Evolutionary conservation across 768 basidiomycete species (phyloP).

Genomic region (Tulasnella sp.): DNA sequence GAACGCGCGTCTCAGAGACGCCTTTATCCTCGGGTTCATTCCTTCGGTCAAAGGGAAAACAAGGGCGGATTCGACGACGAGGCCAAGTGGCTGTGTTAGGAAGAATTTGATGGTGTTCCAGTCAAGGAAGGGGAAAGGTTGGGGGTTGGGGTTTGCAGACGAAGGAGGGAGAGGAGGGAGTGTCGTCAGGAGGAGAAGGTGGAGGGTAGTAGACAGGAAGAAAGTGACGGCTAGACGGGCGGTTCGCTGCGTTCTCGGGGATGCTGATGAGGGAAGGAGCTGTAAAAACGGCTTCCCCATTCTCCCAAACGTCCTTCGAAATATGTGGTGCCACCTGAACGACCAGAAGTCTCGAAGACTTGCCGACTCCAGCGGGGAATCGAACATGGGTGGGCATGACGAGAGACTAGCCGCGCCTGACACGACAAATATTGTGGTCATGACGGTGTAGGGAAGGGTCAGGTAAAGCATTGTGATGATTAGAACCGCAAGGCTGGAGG

Average conservation of each 20-base stretch:
- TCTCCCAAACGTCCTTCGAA: constrained; percentile 32
- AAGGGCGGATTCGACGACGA: constrained; percentile 29
- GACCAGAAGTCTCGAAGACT: constrained; percentile 37
- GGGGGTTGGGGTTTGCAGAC: constrained; percentile 16
- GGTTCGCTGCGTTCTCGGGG: neutral
- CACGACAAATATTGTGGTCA: neutral
- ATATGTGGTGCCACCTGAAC: constrained; percentile 34
- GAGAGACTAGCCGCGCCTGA: constrained; percentile 3
- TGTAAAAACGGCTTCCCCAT: constrained; percentile 3
- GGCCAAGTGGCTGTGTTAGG: constrained; percentile 33
- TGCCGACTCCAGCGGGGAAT: constrained; percentile 17
- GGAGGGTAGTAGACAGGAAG: constrained; percentile 27
- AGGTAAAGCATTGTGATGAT: constrained; percentile 24
- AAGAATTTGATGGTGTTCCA: constrained; percentile 35
- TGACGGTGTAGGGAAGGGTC: constrained; percentile 26
- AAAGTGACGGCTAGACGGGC: constrained; percentile 30
- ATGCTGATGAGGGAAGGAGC: neutral
- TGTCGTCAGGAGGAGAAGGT: constrained; percentile 34
- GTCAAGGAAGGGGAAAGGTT: constrained; percentile 25
- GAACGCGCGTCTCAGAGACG: neutral
- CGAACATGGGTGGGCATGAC: constrained; percentile 34
- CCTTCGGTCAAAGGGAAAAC: constrained; percentile 25
- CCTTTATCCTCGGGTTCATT: neutral
- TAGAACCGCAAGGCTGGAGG: constrained; percentile 9
- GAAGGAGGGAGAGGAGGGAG: constrained; percentile 7